Evolutionary conservation across 2,329 filamentous ascomycete genomes (phyloP), one percentile per base, ranked within the genome.

Genomic region (Cryphonectria parasitica): DNA sequence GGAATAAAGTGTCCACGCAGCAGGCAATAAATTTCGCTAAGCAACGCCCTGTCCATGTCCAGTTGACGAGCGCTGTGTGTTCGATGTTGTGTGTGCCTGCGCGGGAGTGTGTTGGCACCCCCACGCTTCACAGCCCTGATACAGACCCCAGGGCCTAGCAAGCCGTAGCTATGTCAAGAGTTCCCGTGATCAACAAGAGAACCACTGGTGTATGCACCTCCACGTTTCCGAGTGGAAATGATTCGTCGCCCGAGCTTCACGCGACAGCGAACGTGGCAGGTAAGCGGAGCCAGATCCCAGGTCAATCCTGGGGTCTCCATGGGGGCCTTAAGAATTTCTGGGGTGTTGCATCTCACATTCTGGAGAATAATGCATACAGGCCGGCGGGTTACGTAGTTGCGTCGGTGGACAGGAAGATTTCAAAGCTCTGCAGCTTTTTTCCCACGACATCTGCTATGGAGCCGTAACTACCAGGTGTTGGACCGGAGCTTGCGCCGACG

Each of bases 141-240:
- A 8, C 45, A 11, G 19, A 1, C 45, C 19, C 19, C 45, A 49
- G 3, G 45, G 19, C 10, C 45, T 4, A 49, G 45, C 22, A 49
- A 17, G 54, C 13, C 11, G 54, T 58, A 25, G 28, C 13, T 10
- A 28, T 3, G 4, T 5, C 15, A 31, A 31, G 13, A 17, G 25
- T 15, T 31, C 58, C 58, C 58, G 58, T 61, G 58, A 61, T 39
- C 58, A 61, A 22, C 58, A 39, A 61, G 8, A 22, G 8, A 19
- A n/a, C 10, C 34, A 31, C 34, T 61, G 58, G 58, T 19, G 58
- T 10, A 61, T 61, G 31, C 58, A 61, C 31, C 58, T 61, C 58
- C 58, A 61, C 58, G 58, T 39, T n/a, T 61, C 13, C 52, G 2
- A 22, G 11, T 8, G 28, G 15, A 31, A 31, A 17, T 58, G 54